These are phyloP conservation scores for Hordeum vulgare DNA, from an alignment of 176 grass and related monocot genomes.

Conservation along the genomic window MorexV3_pseudomolecules_assembly NC_058521.1:29319108-29319607, in stretches of 20 bases:
- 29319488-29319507: constrained; percentile 78
- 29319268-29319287: constrained; percentile 63
- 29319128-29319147: constrained; percentile 87
- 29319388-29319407: constrained; percentile 70
- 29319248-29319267: constrained; percentile 69
- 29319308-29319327: constrained; percentile 76
- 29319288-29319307: constrained; percentile 71
- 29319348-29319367: constrained; percentile 49
- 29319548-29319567: constrained; percentile 47
- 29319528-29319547: constrained; percentile 84
- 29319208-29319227: constrained; percentile 67
- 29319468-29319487: constrained; percentile 49
- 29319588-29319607: constrained; percentile 45
- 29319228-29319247: constrained; percentile 72
- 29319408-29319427: constrained; percentile 41
- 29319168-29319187: constrained; percentile 67
- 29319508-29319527: constrained; percentile 86
- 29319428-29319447: background rate
- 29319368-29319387: constrained; percentile 5
- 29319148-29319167: constrained; percentile 86
- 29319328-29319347: constrained; percentile 85
- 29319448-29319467: constrained; percentile 46
- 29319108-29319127: constrained; percentile 87
- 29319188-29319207: constrained; percentile 72
- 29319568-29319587: constrained; percentile 38